Conservation (phyloP, 306 rosid species). For the Castanospermum australe region DNA sequence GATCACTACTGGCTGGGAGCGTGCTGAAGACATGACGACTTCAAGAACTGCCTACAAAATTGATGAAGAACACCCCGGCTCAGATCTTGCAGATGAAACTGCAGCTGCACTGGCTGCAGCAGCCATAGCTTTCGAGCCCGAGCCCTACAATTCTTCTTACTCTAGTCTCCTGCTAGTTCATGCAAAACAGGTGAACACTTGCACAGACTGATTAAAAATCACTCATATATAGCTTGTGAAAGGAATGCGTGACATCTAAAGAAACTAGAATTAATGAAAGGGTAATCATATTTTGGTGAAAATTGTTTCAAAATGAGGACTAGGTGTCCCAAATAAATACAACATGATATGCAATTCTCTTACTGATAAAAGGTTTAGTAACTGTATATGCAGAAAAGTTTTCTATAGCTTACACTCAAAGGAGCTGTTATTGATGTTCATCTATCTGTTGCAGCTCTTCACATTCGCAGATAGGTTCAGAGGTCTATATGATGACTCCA, state of each 20-base stretch:
- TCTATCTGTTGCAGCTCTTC: constrained; percentile 58
- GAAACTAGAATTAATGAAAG: not conserved
- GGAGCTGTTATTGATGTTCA: not conserved
- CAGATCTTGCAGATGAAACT: constrained; percentile 90
- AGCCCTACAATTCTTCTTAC: constrained; percentile 80
- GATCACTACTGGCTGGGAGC: constrained; percentile 94
- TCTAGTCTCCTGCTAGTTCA: constrained; percentile 64
- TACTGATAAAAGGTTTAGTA: not conserved
- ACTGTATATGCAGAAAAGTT: not conserved
- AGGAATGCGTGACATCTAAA: not conserved
- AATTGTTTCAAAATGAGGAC: not conserved
- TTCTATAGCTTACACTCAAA: not conserved
- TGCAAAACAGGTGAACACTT: constrained; percentile 62
- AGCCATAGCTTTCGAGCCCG: constrained; percentile 75
- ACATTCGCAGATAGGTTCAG: constrained; percentile 78
- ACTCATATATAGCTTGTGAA: not conserved
- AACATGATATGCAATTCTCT: not conserved
- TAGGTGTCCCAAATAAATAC: not conserved
- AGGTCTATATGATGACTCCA: constrained; percentile 71
- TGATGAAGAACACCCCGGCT: constrained; percentile 81
- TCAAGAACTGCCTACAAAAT: constrained; percentile 68
- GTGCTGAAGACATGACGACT: constrained; percentile 89
- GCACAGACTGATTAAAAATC: not conserved
- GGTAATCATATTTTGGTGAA: not conserved
- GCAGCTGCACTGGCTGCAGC: constrained; percentile 92